These are phyloP conservation scores for Phytopythium chamaehyphon DNA, from an alignment of 352 stramenopile genomes.

Conservation along the genomic window DNA sequence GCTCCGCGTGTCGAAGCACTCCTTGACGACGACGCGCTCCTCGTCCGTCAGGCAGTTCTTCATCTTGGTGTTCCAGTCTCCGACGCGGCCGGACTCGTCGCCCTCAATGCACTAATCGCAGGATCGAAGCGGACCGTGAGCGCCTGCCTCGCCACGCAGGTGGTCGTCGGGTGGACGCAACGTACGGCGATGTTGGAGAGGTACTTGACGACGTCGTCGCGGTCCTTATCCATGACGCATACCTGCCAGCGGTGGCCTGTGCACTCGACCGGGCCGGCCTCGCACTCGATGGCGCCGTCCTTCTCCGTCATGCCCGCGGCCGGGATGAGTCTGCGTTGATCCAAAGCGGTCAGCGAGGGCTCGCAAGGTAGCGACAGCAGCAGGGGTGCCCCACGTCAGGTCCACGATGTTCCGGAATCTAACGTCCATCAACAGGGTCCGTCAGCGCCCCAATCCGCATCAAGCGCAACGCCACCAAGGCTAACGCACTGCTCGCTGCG, in stretches of 20 bases:
- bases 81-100: constrained; percentile 60
- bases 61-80: constrained; percentile 69
- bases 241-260: constrained; percentile 65
- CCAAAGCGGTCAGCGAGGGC: background rate
- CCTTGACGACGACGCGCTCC: constrained; percentile 43
- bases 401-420: constrained; percentile 72
- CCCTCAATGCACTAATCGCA: constrained; percentile 65
- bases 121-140: background rate
- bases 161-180: background rate
- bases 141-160: no score
- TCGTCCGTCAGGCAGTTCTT: constrained; percentile 65
- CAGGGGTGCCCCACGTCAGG: constrained; percentile 42
- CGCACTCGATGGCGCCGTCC: constrained; percentile 53
- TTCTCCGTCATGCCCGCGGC: constrained; percentile 68
- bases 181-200: constrained; percentile 67
- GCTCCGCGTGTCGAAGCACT: constrained; percentile 61
- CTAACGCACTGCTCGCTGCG: constrained; percentile 53
- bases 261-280: constrained; percentile 64
- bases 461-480: background rate
- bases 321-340: constrained; percentile 47
- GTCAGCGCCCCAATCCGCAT: background rate
- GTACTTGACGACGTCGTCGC: constrained; percentile 71
- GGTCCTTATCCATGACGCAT: constrained; percentile 73
- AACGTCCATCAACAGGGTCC: background rate
- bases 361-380: background rate